phyloP scores from a whole-genome alignment of 768 basidiomycete genomes.

The Mycena haematopus region DNA sequence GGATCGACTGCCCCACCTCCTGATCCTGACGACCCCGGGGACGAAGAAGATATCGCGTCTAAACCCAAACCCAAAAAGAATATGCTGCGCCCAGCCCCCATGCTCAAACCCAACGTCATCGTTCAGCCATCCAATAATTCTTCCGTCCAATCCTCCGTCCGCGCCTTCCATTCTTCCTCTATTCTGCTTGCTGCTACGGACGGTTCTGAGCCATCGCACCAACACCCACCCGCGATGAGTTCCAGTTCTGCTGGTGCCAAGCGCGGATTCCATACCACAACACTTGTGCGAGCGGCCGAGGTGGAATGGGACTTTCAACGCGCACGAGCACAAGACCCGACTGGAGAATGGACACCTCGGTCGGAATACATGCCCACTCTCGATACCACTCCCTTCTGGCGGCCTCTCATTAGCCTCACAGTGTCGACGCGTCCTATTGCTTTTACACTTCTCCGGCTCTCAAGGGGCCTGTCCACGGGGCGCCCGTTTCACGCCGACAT shows the following conservation, averaged over 20 bases:
- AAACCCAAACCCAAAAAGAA: neutral
- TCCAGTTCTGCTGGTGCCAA: slow-evolving; percentile 6
- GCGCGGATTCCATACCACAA: slow-evolving; percentile 19
- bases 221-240: slow-evolving; percentile 15
- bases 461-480: slow-evolving; percentile 40
- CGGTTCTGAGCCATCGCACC: slow-evolving; percentile 36
- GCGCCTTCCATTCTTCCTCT: slow-evolving; percentile 21
- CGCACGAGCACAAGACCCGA: neutral
- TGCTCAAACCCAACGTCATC: neutral
- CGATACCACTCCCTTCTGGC: slow-evolving; percentile 42
- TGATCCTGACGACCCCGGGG: neutral
- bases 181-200: slow-evolving; percentile 39
- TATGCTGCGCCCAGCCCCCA: neutral
- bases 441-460: slow-evolving; percentile 40
- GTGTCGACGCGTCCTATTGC: slow-evolving; percentile 51
- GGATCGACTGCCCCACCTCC: neutral
- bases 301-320: slow-evolving; percentile 14
- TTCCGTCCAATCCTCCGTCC: neutral
- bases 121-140: neutral
- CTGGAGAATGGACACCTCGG: slow-evolving; percentile 27
- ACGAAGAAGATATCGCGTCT: neutral
- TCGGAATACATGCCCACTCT: slow-evolving; percentile 38
- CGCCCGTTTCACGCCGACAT: slow-evolving; percentile 43
- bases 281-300: slow-evolving; percentile 15
- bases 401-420: slow-evolving; percentile 47